These are phyloP conservation scores for Colletotrichum gigasporum DNA, from an alignment of 2,329 filamentous ascomycete species.

Conservation along the genomic window DNA sequence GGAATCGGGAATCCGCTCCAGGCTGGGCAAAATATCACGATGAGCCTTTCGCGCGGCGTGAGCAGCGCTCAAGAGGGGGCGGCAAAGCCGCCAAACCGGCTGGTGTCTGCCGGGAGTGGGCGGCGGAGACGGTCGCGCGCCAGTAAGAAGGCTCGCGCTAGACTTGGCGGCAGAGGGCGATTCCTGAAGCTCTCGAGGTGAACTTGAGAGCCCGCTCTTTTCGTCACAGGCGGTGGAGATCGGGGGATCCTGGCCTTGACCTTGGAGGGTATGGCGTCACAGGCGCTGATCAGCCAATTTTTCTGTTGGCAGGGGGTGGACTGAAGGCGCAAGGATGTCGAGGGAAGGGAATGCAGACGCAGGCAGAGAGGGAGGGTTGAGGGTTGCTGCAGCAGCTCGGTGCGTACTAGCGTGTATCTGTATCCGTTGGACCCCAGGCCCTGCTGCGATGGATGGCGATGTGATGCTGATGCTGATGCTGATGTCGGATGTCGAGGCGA, in stretches of 20 bases:
- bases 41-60: background rate
- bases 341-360: background rate
- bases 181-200: background rate
- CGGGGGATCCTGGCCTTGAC: slow-evolving; percentile 18
- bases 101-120: slow-evolving; percentile 29
- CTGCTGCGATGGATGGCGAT: too few relatives aligned
- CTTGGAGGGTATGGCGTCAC: slow-evolving; percentile 42
- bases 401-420: too few relatives aligned
- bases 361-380: background rate
- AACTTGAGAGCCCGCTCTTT: slow-evolving; percentile 9
- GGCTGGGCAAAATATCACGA: slow-evolving; percentile 13
- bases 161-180: slow-evolving; percentile 2
- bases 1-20: slow-evolving; percentile 19
- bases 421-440: too few relatives aligned
- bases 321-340: too few relatives aligned
- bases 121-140: slow-evolving; percentile 8
- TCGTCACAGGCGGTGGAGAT: slow-evolving; percentile 5
- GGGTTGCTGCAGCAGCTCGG: background rate
- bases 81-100: slow-evolving; percentile 29
- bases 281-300: slow-evolving; percentile 40
- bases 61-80: background rate
- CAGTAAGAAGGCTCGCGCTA: slow-evolving; percentile 15
- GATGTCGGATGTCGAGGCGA: too few relatives aligned
- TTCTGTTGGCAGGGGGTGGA: background rate
- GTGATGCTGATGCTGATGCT: too few relatives aligned